Evolutionary conservation across 768 basidiomycete species (phyloP).

Genomic region (Suillus paluster): DNA sequence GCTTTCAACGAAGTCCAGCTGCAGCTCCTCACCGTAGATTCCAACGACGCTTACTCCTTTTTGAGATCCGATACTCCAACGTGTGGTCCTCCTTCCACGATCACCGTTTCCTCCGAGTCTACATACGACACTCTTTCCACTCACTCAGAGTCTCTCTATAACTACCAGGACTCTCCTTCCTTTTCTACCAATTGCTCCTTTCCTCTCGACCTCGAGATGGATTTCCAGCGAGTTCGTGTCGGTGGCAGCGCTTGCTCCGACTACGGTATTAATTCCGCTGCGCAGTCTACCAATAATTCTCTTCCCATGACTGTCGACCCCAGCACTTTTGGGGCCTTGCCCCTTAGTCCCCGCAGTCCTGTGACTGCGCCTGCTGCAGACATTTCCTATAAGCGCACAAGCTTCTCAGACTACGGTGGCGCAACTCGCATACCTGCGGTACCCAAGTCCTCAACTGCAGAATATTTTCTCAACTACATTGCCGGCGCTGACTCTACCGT

Average conservation of each 20-base stretch:
- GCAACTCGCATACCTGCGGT: conserved; percentile 51
- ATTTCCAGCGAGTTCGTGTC: conserved; percentile 66
- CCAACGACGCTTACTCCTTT: conserved; percentile 66
- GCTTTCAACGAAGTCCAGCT: conserved; percentile 67
- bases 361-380: conserved; percentile 37
- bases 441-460: conserved; percentile 53
- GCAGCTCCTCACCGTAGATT: conserved; percentile 66
- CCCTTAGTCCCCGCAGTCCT: conserved; percentile 60
- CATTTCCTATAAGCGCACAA: conserved; percentile 45
- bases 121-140: conserved; percentile 71
- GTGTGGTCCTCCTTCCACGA: conserved; percentile 74
- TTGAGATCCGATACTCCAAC: conserved; percentile 66
- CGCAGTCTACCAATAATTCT: conserved; percentile 43
- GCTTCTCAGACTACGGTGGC: conserved; percentile 71
- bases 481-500: conserved; percentile 47
- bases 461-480: conserved; percentile 42
- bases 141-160: conserved; percentile 73
- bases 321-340: conserved; percentile 59
- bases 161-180: conserved; percentile 59
- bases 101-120: conserved; percentile 81
- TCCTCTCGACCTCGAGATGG: conserved; percentile 73
- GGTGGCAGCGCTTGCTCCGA: conserved; percentile 52
- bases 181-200: conserved; percentile 57
- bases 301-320: conserved; percentile 51
- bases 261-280: conserved; percentile 46